Evolutionary conservation across 345 rosid species (phyloP).

Genomic region (Moricandia arvensis): DNA sequence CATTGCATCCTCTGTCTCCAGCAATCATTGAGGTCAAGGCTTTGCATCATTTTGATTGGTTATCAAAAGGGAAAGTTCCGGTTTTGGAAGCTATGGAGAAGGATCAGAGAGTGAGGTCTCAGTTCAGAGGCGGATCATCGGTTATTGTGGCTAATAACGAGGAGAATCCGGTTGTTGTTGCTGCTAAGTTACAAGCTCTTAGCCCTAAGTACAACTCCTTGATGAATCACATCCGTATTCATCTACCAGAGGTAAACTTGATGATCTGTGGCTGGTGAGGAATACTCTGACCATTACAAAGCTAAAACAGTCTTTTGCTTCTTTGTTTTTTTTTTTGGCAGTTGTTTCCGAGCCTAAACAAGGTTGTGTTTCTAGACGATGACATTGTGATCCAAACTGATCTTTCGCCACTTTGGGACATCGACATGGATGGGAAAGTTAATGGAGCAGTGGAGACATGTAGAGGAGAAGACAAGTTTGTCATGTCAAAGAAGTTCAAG

Average conservation of each 20-base stretch:
- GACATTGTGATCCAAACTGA: slow-evolving; percentile 92
- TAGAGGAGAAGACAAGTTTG: slow-evolving; percentile 71
- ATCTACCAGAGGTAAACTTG: slow-evolving; percentile 79
- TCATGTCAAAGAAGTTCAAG: slow-evolving; percentile 82
- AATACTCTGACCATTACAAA: not conserved
- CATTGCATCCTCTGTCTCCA: slow-evolving; percentile 76
- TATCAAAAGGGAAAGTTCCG: slow-evolving; percentile 89
- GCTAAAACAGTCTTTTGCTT: not conserved
- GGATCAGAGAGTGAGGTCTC: slow-evolving; percentile 79
- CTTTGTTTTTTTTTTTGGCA: slow-evolving; percentile 33
- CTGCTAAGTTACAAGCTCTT: slow-evolving; percentile 89
- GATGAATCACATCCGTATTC: slow-evolving; percentile 92
- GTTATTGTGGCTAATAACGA: slow-evolving; percentile 65
- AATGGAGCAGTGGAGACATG: slow-evolving; percentile 96
- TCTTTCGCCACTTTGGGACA: slow-evolving; percentile 92
- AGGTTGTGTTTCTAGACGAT: slow-evolving; percentile 89
- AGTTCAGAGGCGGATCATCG: slow-evolving; percentile 94
- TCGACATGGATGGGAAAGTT: slow-evolving; percentile 85
- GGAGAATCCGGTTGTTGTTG: slow-evolving; percentile 74
- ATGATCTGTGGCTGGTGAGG: not conserved
- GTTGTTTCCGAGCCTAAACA: slow-evolving; percentile 88
- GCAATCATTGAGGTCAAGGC: slow-evolving; percentile 92
- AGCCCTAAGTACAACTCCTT: slow-evolving; percentile 93
- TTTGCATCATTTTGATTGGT: slow-evolving; percentile 96
- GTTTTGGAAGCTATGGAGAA: slow-evolving; percentile 98